Percentiles rank a stretch among this genome's conserved stretches.
Evolutionary conservation across 306 rosid species (phyloP).

Genomic region (Trifolium subterraneum): DNA sequence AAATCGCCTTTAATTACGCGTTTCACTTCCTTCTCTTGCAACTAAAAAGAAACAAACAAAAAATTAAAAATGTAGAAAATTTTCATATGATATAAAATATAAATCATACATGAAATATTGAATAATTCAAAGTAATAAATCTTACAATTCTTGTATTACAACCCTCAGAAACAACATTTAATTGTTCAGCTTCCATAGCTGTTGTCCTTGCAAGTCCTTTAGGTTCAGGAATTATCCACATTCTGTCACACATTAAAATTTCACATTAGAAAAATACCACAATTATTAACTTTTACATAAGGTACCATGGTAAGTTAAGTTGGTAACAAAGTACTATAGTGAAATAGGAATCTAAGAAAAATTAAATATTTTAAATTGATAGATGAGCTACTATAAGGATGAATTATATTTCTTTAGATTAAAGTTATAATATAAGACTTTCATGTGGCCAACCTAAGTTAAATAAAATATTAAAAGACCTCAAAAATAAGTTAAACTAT

Average conservation of each 20-base stretch:
- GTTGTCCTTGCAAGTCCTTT: slow-evolving; percentile 64
- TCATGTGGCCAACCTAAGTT: slow-evolving; percentile 19
- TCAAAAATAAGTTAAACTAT: slow-evolving; percentile 32
- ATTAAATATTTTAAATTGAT: slow-evolving; percentile 34
- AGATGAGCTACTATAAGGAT: too few species aligned
- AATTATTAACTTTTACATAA: too few species aligned
- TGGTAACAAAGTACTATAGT: background rate
- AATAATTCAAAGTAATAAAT: slow-evolving; percentile 30
- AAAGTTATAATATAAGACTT: slow-evolving; percentile 17
- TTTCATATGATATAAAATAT: slow-evolving; percentile 14
- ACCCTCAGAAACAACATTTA: slow-evolving; percentile 83
- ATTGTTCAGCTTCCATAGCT: slow-evolving; percentile 69
- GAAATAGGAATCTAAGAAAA: slow-evolving; percentile 25
- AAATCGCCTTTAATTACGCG: slow-evolving; percentile 67
- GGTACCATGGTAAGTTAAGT: background rate
- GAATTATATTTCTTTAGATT: background rate
- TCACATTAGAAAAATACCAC: slow-evolving; percentile 27
- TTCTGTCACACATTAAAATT: slow-evolving; percentile 54
- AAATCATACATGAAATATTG: background rate
- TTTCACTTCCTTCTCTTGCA: slow-evolving; percentile 78
- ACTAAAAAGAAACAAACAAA: slow-evolving; percentile 51
- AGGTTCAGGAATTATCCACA: slow-evolving; percentile 86
- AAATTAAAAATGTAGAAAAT: background rate
- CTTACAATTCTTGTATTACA: slow-evolving; percentile 79
- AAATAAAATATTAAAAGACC: slow-evolving; percentile 28